A percentile compares a stretch with the other conserved stretches of the same genome.
These are phyloP conservation scores for Cryptococcus wingfieldii DNA, from an alignment of 1,284 basidiomycete species.

Conservation along the genomic window DNA sequence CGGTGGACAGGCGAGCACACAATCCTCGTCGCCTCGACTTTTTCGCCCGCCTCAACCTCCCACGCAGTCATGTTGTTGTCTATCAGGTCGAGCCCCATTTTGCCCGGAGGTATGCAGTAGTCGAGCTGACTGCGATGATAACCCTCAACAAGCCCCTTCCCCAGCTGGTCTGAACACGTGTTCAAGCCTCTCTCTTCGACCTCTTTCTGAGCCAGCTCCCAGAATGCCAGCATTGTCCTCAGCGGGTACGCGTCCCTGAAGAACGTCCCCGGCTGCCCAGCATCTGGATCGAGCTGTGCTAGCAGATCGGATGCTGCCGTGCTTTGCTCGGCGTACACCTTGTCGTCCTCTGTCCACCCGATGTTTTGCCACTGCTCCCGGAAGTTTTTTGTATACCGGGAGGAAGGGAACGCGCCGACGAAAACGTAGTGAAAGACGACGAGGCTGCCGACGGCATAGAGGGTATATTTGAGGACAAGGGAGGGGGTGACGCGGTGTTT, in stretches of 20 bases:
- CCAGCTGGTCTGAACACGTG: slow-evolving; percentile 36
- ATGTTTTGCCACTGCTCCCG: not conserved
- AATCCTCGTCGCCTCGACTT: slow-evolving; percentile 14
- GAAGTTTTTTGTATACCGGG: slow-evolving; percentile 9
- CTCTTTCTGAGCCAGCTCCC: slow-evolving; percentile 37
- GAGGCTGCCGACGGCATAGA: slow-evolving; percentile 6
- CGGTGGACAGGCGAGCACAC: slow-evolving; percentile 31
- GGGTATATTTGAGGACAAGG: slow-evolving; percentile 15
- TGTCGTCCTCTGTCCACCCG: not conserved
- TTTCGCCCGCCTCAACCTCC: not conserved
- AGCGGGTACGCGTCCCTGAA: slow-evolving; percentile 37
- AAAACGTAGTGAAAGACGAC: slow-evolving; percentile 21
- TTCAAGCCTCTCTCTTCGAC: slow-evolving; percentile 26
- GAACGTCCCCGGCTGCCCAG: slow-evolving; percentile 27
- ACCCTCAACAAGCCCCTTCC: slow-evolving; percentile 26
- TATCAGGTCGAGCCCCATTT: not conserved
- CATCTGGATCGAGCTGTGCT: slow-evolving; percentile 15
- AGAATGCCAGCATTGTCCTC: slow-evolving; percentile 29
- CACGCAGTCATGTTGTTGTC: slow-evolving; percentile 1
- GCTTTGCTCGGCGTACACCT: not conserved
- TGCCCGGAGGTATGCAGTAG: slow-evolving; percentile 19
- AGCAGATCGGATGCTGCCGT: slow-evolving; percentile 10
- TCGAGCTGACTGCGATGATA: slow-evolving; percentile 20
- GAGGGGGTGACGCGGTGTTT: slow-evolving; percentile 6
- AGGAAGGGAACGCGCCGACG: slow-evolving; percentile 22